A percentile compares a stretch with the other conserved stretches of the same genome.
Evolutionary conservation across 192 early-diverging fungal genomes (phyloP).

Genomic region (Podila horticola): DNA sequence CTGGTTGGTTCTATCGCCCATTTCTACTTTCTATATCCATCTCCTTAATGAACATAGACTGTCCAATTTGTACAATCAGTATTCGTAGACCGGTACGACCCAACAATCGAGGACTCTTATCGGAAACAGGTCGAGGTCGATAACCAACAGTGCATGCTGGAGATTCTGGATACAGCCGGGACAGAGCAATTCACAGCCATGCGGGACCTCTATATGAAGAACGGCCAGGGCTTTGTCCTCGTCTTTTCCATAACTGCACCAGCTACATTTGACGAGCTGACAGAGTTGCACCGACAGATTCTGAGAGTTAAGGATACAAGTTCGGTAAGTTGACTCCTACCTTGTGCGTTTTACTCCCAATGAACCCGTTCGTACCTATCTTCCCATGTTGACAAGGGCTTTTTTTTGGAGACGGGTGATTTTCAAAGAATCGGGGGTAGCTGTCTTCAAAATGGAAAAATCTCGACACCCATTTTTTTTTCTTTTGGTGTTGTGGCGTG

Average conservation of each 20-base stretch:
- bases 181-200: conserved; percentile 71
- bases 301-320: conserved; percentile 84
- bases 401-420: neutral
- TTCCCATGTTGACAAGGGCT: neutral
- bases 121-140: conserved; percentile 89
- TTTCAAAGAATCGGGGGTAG: too few species aligned
- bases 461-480: too few species aligned
- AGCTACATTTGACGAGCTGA: conserved; percentile 82
- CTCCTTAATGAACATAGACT: conserved; percentile 53
- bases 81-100: conserved; percentile 94
- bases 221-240: conserved; percentile 89
- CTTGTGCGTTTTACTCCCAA: neutral
- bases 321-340: conserved; percentile 44
- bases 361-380: neutral
- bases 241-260: conserved; percentile 84
- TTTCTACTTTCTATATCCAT: neutral
- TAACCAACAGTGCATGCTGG: conserved; percentile 81
- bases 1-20: neutral
- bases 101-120: conserved; percentile 94
- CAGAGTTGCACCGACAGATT: conserved; percentile 76
- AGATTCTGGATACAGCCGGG: conserved; percentile 94
- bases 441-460: too few species aligned
- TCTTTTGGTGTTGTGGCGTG: too few species aligned
- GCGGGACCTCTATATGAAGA: conserved; percentile 92
- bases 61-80: conserved; percentile 94